Percentiles rank a stretch among this genome's conserved stretches.
phyloP scores from a whole-genome alignment of 305 asterid species.

The Fraxinus floribunda region DNA sequence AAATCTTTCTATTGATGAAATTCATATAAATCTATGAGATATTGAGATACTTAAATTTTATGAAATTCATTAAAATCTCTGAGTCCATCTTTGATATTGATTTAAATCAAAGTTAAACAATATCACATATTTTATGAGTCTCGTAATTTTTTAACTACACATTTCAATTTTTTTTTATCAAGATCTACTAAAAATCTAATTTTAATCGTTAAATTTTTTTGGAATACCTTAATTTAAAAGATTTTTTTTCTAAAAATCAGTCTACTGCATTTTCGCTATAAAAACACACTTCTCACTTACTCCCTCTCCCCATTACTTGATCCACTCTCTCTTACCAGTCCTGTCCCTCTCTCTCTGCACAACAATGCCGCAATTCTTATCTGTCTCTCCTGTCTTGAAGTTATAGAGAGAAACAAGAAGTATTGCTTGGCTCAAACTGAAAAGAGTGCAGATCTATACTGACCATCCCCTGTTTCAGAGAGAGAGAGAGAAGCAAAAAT shows the following conservation, averaged over 20 bases:
- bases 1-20: too few relatives aligned
- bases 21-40: neutral
- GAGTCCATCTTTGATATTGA: too few relatives aligned
- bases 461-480: constrained; percentile 23
- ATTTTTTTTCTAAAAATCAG: neutral
- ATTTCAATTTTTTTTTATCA: too few relatives aligned
- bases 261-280: constrained; percentile 46
- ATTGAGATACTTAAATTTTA: neutral
- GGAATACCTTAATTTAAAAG: neutral
- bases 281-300: constrained; percentile 37
- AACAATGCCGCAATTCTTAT: constrained; percentile 54
- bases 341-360: constrained; percentile 12
- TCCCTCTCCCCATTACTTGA: constrained; percentile 46
- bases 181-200: too few relatives aligned
- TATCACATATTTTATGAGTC: too few relatives aligned
- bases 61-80: neutral
- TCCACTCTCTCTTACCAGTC: constrained; percentile 29
- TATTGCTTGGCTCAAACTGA: constrained; percentile 24
- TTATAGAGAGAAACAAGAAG: constrained; percentile 24
- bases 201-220: too few relatives aligned
- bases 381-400: constrained; percentile 22
- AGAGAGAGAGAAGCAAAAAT: constrained; percentile 23
- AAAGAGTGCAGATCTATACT: constrained; percentile 25
- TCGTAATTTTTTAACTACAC: too few relatives aligned
- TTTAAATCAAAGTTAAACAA: too few relatives aligned